Evolutionary conservation across 2,329 filamentous ascomycete species (phyloP), one percentile per base, ranked within the genome.

Genomic region (Pseudogymnoascus sp.): DNA sequence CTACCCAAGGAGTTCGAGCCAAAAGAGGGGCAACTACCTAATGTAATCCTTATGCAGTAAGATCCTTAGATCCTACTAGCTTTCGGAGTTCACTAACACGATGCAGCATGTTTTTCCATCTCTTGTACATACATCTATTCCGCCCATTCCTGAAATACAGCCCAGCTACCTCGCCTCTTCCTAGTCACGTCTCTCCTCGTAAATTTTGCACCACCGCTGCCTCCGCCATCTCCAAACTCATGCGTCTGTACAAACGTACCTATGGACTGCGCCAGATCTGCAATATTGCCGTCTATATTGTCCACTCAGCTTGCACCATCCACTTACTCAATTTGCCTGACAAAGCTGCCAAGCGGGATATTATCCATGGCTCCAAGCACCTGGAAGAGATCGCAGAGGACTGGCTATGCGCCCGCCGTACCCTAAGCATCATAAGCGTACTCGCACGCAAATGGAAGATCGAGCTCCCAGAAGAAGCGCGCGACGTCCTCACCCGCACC

Each of bases 271-370:
- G 91, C 4, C 93, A 97, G 71, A 96, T 99, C 34, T 96, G 90
- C 75, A 97, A 97, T 70, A 91, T 97, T 68, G 92, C 89, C 2
- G 91, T 97, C 0, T 99, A 99, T 73, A 97, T 97, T 75, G 82
- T 89, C 0, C 93, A 97, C 72, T 94, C 91, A 4, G 92, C 94
- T 30, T 96, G 91, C 71, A 97, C 91, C 0, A 95, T 97, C 38
- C 94, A 97, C 69, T 77, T 99, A 18, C 84, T 99, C 35, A 97
- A 97, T 66, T 78, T 97, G 1, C 92, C 92, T 0, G 92, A 97
- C 67, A 96, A 94, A 75, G 94, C 90, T 30, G 91, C 94, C 4
- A 88, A 85, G 68, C 80, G 93, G 67, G 93, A 97, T 72, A 90
- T 99, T 41, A 88, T 90, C 4, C 92, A 97, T 68, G 91, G 93